Conservation (phyloP, 495 filamentous ascomycete genomes). For the Tuber aestivum region DNA sequence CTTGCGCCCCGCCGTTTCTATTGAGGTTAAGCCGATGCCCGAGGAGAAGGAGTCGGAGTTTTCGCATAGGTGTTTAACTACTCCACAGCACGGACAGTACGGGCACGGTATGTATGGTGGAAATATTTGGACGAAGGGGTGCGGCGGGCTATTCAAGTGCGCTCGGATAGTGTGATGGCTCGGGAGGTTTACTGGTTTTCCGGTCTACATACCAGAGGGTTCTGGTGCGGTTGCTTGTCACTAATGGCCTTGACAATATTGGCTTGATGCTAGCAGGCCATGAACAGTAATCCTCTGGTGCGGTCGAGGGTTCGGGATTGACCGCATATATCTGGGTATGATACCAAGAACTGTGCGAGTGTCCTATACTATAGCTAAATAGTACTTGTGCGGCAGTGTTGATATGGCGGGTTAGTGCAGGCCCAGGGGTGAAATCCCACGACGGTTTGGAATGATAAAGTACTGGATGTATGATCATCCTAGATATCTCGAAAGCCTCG, state of each 20-base stretch:
- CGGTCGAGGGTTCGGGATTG: neutral
- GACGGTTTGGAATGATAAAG: neutral
- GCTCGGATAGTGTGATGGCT: neutral
- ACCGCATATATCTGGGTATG: neutral
- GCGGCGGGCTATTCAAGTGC: neutral
- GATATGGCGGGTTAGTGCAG: neutral
- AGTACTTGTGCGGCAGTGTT: neutral
- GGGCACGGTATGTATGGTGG: neutral
- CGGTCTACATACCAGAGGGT: neutral
- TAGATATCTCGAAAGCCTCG: neutral
- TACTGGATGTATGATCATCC: neutral
- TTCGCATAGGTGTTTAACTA: neutral
- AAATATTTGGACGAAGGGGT: neutral
- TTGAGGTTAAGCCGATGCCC: neutral
- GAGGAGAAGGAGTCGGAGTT: neutral
- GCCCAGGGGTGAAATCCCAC: neutral
- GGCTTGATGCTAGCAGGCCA: neutral
- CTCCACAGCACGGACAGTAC: neutral
- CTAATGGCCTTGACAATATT: neutral
- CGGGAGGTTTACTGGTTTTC: neutral
- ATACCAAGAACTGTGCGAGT: neutral
- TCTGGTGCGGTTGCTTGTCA: neutral
- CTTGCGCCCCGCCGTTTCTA: neutral
- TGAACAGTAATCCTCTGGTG: neutral
- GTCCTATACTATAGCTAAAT: neutral